Percentiles rank a stretch among this genome's conserved stretches.
phyloP scores from a whole-genome alignment of 768 basidiomycete genomes.

The Rhodotorula kratochvilovae region DNA sequence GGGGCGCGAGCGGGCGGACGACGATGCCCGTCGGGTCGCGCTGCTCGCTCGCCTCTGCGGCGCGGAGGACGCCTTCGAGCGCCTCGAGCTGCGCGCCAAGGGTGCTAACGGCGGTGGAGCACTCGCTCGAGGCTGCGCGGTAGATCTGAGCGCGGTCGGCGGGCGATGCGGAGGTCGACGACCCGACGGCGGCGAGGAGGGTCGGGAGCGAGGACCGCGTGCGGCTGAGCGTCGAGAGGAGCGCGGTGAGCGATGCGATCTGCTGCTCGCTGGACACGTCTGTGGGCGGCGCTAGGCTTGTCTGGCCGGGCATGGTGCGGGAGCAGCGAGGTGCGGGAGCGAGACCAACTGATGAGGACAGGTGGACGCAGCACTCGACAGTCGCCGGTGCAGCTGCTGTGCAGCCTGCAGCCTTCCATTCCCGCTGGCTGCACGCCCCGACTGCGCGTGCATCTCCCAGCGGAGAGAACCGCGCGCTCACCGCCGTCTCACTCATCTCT shows the following conservation, averaged over 20 bases:
- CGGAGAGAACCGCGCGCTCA: too few species aligned
- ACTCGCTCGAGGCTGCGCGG: conserved; percentile 16
- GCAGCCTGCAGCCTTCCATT: too few species aligned
- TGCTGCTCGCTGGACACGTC: background rate
- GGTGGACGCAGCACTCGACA: too few species aligned
- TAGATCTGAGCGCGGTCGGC: conserved; percentile 14
- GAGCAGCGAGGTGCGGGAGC: too few species aligned
- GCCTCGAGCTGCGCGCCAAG: conserved; percentile 7
- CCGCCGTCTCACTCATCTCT: too few species aligned
- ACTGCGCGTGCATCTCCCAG: too few species aligned
- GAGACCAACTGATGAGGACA: too few species aligned
- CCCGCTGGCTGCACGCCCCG: too few species aligned
- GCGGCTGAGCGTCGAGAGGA: conserved; percentile 11
- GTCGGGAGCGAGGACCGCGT: conserved; percentile 18
- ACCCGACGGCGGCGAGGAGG: background rate
- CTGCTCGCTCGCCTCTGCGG: background rate
- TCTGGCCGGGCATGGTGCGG: background rate
- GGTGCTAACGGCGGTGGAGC: background rate
- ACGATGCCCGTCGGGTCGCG: conserved; percentile 1
- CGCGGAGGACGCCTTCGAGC: background rate
- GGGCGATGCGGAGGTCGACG: background rate
- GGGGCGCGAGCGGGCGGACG: background rate
- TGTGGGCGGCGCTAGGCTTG: background rate
- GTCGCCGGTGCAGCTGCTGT: too few species aligned
- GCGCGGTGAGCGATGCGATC: background rate